A percentile compares a stretch with the other conserved stretches of the same genome.
phyloP scores from a whole-genome alignment of 2,329 filamentous ascomycete genomes.

The Xylaria digitata region DNA sequence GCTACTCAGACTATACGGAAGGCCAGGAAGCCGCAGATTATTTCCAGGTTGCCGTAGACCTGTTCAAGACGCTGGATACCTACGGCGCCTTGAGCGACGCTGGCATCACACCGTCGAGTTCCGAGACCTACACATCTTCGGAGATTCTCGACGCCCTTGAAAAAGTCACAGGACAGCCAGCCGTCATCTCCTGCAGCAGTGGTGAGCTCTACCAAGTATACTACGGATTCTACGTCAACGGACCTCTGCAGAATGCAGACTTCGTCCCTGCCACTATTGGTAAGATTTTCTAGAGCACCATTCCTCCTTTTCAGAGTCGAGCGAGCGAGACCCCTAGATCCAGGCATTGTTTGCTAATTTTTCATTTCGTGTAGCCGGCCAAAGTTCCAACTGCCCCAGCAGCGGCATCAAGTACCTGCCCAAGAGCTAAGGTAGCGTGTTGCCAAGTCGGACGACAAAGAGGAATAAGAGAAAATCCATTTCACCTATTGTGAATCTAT shows the following conservation, averaged over 20 bases:
- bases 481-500: neutral
- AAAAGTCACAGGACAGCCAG: conserved; percentile 62
- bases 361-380: conserved; percentile 57
- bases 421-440: conserved; percentile 55
- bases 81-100: conserved; percentile 71
- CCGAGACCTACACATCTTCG: conserved; percentile 67
- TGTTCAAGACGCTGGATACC: conserved; percentile 75
- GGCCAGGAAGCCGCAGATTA: conserved; percentile 76
- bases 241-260: conserved; percentile 68
- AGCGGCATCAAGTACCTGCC: conserved; percentile 74
- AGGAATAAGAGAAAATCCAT: neutral
- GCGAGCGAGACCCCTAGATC: neutral
- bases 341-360: conserved; percentile 3
- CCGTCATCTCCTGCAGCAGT: conserved; percentile 66
- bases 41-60: conserved; percentile 72
- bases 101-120: conserved; percentile 66
- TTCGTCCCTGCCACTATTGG: conserved; percentile 63
- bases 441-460: neutral
- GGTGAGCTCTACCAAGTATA: conserved; percentile 65
- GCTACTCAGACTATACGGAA: conserved; percentile 70
- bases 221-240: conserved; percentile 72
- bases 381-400: conserved; percentile 71
- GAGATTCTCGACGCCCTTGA: conserved; percentile 70
- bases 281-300: conserved; percentile 2
- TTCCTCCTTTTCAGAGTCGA: neutral